Evolutionary conservation across 306 rosid species (phyloP).

Genomic region (Quercus rubra): DNA sequence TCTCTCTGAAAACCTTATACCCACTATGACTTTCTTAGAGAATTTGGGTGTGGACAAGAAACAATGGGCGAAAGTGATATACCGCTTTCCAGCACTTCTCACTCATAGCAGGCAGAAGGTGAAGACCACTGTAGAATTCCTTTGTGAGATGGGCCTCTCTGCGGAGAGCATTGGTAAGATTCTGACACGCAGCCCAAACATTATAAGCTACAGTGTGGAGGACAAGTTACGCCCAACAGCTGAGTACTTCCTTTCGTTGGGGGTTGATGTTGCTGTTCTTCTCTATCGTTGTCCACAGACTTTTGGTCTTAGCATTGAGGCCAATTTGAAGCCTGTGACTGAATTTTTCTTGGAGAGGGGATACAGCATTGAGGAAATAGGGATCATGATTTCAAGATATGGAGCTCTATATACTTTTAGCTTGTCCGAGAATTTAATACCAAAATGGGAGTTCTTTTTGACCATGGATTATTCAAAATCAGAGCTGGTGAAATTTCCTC

Average conservation of each 20-base stretch:
- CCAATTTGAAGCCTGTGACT: constrained; percentile 74
- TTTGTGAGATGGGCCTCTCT: constrained; percentile 67
- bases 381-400: constrained; percentile 78
- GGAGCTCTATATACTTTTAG: constrained; percentile 74
- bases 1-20: constrained; percentile 73
- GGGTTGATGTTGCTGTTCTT: constrained; percentile 78
- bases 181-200: constrained; percentile 75
- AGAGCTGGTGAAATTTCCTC: constrained; percentile 85
- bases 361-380: constrained; percentile 62
- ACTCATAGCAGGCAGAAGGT: constrained; percentile 82
- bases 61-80: constrained; percentile 89
- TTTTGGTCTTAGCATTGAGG: constrained; percentile 84
- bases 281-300: constrained; percentile 60
- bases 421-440: constrained; percentile 58
- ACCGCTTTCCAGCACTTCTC: constrained; percentile 77
- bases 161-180: constrained; percentile 69
- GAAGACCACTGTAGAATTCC: constrained; percentile 52
- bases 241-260: constrained; percentile 64
- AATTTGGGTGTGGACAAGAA: constrained; percentile 78
- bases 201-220: constrained; percentile 75
- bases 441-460: constrained; percentile 84
- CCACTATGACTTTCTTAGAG: constrained; percentile 81
- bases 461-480: constrained; percentile 64
- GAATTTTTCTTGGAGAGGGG: constrained; percentile 73
- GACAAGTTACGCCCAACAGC: constrained; percentile 87